Evolutionary conservation across 495 filamentous ascomycete species (phyloP), one percentile per base, ranked within the genome.

Genomic region (Penicillium angulare): DNA sequence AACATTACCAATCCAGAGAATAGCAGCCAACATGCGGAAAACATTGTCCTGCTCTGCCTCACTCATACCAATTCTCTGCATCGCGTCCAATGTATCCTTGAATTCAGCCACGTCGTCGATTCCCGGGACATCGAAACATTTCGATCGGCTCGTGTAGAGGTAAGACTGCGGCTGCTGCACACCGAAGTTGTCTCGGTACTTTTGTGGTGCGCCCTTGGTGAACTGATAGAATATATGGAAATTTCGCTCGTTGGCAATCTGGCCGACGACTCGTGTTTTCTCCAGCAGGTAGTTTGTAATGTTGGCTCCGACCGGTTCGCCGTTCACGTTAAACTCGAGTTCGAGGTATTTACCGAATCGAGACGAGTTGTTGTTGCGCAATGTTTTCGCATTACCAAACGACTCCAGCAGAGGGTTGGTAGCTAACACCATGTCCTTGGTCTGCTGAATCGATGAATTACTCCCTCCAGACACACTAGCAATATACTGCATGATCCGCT

Each of bases 191-290:
- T 91, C 83, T 65, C 91, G 77, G 67, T 97, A 95, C 38, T 87
- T 85, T 59, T 87, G 79, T 8, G 90, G 86, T 12, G 93, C 95
- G 1, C 87, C 91, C 66, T 99, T 99, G 17, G 95, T 86, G 69
- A 96, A 96, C 66, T 99, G 95, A 69, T 99, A 99, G 67, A 99
- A 97, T 59, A 99, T 97, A 68, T 99, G 95, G 72, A 99, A 99
- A 67, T 96, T 97, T 55, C 95, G 83, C 78, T 99, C 95, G 55
- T 97, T 92, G 49, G 69, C 79, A 55, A 97, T 97, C 73, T 97
- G 95, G 6, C 92, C 92, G 2, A 97, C 93, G 1, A 99, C 95
- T 72, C 95, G 79, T 17, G 88, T 85, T 76, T 97, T 97, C 65
- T 99, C 95, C 47, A 99, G 77, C 16, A 99, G 75, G 64, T 99